Evolutionary conservation across 1,284 basidiomycete genomes (phyloP).

Genomic region (Salmacisia buchloeana): DNA sequence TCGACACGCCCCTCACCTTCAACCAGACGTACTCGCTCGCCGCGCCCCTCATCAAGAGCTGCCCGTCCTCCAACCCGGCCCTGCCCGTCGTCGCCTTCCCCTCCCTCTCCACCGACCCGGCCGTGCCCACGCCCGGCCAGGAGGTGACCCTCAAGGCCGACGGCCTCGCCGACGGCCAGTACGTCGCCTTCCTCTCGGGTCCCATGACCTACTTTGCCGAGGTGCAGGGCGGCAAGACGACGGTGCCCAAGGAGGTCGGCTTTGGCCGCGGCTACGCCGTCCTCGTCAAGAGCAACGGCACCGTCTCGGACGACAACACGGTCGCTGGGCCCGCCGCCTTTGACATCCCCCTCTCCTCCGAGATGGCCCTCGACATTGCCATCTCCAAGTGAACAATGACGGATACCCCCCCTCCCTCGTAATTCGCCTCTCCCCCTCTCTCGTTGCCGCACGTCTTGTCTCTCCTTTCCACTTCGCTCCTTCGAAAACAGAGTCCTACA

Average conservation of each 20-base stretch:
- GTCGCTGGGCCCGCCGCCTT: constrained; percentile 57
- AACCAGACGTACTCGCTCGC: constrained; percentile 52
- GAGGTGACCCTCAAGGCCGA: constrained; percentile 48
- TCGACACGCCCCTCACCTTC: constrained; percentile 57
- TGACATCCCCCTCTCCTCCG: constrained; percentile 31
- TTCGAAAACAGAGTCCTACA: no score
- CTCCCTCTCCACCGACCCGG: constrained; percentile 50
- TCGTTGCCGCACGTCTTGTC: no score
- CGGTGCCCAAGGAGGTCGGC: constrained; percentile 47
- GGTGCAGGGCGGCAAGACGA: constrained; percentile 42
- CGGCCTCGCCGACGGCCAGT: constrained; percentile 41
- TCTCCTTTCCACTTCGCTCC: no score
- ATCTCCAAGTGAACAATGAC: no score
- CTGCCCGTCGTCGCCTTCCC: constrained; percentile 55
- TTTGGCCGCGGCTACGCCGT: constrained; percentile 53
- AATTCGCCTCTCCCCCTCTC: no score
- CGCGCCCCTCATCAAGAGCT: constrained; percentile 53
- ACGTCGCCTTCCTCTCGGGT: constrained; percentile 53
- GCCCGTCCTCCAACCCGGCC: constrained; percentile 56
- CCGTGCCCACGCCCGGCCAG: constrained; percentile 33
- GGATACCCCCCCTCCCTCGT: no score
- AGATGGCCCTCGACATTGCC: constrained; percentile 23
- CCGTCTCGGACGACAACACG: constrained; percentile 52
- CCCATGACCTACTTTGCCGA: constrained; percentile 43
- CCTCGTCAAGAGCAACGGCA: constrained; percentile 46